Base-by-base conservation (phyloP, 805 yeast species). In the Pichia paraexigua region DNA sequence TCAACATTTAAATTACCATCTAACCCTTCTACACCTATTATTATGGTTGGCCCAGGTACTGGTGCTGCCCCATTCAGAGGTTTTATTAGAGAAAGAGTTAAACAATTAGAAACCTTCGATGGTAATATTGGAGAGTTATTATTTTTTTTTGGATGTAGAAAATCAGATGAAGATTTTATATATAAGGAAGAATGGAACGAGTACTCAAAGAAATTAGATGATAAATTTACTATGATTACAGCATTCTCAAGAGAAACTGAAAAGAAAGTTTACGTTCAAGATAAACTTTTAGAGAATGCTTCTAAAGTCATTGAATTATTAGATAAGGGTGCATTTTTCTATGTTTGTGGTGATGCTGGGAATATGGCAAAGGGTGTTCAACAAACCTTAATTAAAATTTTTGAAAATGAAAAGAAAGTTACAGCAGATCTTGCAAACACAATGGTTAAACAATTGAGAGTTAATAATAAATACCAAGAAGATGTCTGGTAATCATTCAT, bases 41-140 rank as follows among this genome's bases (percentile, higher is more conserved):
- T 92, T 61, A 80, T 91, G 85, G 78, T 92, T 63, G 99, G 99
- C 28, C 98, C 99, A 45, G 99, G 99, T 58, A 94, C 99, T 3
- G 99, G 99, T 68, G 92, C 92, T 47, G 98, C 99, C 11, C 99
- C 99, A 55, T 88, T 94, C 75, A 83, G 99, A 72, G 99, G 96
- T 4, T 92, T 92, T 59, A 70, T 92, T 39, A 83, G 95, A 72
- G 99, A 92, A 66, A 84, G 91, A 62, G 86, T 83, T n/a, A 66
- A 71, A 41, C 78, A 73, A 63, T 71, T 70, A 13, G 73, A 73
- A 52, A 66, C 66, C 45, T 73, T 75, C 58, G 80, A 68, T 52
- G 67, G 67, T 49, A 78, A 73, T 12, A 70, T 87, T 45, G 98
- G 97, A 51, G 79, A 83, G 58, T 78, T 84, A 47, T 48, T 89